phyloP scores from a whole-genome alignment of 2,329 filamentous ascomycete species.

The Lachnellula cervina region DNA sequence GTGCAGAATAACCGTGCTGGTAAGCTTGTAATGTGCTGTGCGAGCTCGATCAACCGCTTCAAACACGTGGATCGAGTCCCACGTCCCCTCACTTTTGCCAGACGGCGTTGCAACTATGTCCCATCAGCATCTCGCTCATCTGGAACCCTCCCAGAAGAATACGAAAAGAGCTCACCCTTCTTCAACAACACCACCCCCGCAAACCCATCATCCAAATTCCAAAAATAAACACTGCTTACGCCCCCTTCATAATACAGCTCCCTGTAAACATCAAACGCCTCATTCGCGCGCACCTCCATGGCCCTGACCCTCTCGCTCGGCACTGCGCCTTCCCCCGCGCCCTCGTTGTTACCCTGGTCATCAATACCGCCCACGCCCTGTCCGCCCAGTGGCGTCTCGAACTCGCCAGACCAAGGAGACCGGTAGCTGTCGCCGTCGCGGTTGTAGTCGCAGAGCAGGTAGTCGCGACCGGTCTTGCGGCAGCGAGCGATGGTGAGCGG shows the following conservation, averaged over 20 bases:
- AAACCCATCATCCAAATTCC: slow-evolving; percentile 97
- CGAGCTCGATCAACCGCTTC: slow-evolving; percentile 91
- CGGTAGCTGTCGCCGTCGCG: slow-evolving; percentile 97
- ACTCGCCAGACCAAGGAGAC: slow-evolving; percentile 98
- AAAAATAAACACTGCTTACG: slow-evolving; percentile 93
- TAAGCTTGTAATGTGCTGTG: slow-evolving; percentile 94
- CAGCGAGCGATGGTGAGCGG: slow-evolving; percentile 83
- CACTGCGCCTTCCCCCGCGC: slow-evolving; percentile 71
- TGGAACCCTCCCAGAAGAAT: neutral
- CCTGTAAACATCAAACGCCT: slow-evolving; percentile 94
- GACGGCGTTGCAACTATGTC: slow-evolving; percentile 58
- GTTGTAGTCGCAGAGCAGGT: slow-evolving; percentile 99
- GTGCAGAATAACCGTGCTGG: slow-evolving; percentile 90
- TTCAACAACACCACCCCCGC: slow-evolving; percentile 93
- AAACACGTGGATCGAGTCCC: slow-evolving; percentile 99
- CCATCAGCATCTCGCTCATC: slow-evolving; percentile 1
- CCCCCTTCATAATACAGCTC: slow-evolving; percentile 97
- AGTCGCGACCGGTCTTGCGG: slow-evolving; percentile 85
- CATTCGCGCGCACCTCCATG: slow-evolving; percentile 91
- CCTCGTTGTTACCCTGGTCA: slow-evolving; percentile 47
- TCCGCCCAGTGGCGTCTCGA: slow-evolving; percentile 80
- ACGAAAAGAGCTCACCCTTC: slow-evolving; percentile 60
- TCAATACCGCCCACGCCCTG: slow-evolving; percentile 51
- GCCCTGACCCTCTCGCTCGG: slow-evolving; percentile 86
- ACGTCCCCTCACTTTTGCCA: slow-evolving; percentile 69